phyloP scores from a whole-genome alignment of 495 filamentous ascomycete species.

The Penicillium turbatum region DNA sequence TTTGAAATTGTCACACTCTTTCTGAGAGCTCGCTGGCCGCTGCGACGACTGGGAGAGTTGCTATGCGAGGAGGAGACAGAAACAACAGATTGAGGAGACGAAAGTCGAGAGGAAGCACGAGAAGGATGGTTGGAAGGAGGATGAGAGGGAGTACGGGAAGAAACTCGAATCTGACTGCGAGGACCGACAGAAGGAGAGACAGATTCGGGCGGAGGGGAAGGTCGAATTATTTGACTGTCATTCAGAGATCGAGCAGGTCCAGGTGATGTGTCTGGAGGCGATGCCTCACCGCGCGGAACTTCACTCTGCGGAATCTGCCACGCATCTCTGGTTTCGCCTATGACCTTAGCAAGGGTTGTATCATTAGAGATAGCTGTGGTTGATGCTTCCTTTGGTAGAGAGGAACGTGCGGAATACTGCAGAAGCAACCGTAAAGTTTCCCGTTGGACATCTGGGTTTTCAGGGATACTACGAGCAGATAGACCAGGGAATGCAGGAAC shows the following conservation, averaged over 20 bases:
- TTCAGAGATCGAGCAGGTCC: too few species aligned
- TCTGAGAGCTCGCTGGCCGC: conserved; percentile 3
- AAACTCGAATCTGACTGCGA: not conserved
- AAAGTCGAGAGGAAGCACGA: not conserved
- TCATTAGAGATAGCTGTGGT: not conserved
- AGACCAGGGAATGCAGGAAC: conserved; percentile 3
- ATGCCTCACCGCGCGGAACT: not conserved
- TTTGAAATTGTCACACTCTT: conserved; percentile 7
- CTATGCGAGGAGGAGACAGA: not conserved
- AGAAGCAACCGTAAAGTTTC: conserved; percentile 2
- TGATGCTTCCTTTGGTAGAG: not conserved
- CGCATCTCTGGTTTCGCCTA: not conserved
- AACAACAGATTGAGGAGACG: not conserved
- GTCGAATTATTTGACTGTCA: not conserved
- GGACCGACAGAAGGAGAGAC: not conserved
- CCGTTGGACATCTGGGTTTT: conserved; percentile 1
- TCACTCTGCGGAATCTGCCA: not conserved
- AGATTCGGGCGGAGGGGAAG: not conserved
- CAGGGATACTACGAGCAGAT: conserved; percentile 1
- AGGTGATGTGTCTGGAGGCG: not conserved
- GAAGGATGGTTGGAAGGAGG: not conserved
- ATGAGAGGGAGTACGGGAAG: not conserved
- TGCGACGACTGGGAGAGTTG: not conserved
- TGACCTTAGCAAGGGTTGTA: not conserved
- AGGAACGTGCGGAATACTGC: not conserved